phyloP scores from a whole-genome alignment of 2,329 filamentous ascomycete species.

The Claviceps maximensis region DNA sequence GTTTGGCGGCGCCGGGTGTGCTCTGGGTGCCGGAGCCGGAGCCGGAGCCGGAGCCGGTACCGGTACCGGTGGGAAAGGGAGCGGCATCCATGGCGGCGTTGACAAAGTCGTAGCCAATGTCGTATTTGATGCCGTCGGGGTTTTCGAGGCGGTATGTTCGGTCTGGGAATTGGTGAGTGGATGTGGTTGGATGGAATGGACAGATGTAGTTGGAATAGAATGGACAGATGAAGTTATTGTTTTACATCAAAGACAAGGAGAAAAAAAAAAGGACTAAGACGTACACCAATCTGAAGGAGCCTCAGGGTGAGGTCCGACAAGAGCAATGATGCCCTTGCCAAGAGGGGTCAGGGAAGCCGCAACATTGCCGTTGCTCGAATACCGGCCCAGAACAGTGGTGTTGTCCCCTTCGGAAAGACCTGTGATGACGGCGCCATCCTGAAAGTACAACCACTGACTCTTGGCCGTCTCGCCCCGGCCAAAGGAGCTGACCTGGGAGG shows the following conservation, averaged over 20 bases:
- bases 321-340: slow-evolving; percentile 13
- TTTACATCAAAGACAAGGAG: not conserved
- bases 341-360: slow-evolving; percentile 12
- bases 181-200: no score
- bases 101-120: slow-evolving; percentile 13
- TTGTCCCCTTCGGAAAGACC: slow-evolving; percentile 3
- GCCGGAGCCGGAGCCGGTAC: not conserved
- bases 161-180: slow-evolving; percentile 7
- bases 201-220: no score
- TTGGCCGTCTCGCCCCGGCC: slow-evolving; percentile 6
- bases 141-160: slow-evolving; percentile 8
- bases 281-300: slow-evolving; percentile 14
- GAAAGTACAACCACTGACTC: slow-evolving; percentile 14
- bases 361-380: slow-evolving; percentile 12
- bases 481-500: not conserved
- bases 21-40: no score
- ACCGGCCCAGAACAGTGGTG: slow-evolving; percentile 9
- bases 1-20: not conserved
- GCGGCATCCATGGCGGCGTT: slow-evolving; percentile 8
- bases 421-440: slow-evolving; percentile 13
- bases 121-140: slow-evolving; percentile 11
- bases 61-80: not conserved
- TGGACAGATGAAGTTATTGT: no score
- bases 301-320: slow-evolving; percentile 15
- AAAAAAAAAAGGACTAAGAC: not conserved